Evolutionary conservation across 1,139 yeast species (phyloP).

Genomic region (Yamadazyma friedrichii): DNA sequence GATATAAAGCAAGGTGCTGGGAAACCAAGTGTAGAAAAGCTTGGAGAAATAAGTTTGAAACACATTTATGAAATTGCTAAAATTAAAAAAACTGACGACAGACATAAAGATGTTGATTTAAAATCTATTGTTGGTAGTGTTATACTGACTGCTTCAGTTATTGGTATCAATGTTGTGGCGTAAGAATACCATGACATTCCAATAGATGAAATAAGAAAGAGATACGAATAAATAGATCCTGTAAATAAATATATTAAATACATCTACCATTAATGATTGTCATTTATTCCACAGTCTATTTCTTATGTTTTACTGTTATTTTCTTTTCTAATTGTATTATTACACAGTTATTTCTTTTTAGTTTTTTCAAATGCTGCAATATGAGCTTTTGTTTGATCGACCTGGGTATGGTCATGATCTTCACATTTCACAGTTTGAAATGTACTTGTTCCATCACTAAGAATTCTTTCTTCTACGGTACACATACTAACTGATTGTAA

Average conservation of each 20-base stretch:
- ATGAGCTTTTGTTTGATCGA: conserved; percentile 92
- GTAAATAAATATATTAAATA: conserved; percentile 3
- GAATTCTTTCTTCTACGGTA: conserved; percentile 46
- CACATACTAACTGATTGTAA: conserved; percentile 64
- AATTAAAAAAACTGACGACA: conserved; percentile 82
- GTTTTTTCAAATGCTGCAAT: conserved; percentile 88
- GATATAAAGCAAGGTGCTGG: conserved; percentile 80
- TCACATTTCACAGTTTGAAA: conserved; percentile 39
- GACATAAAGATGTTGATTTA: conserved; percentile 69
- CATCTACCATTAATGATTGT: conserved; percentile 1
- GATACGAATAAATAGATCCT: conserved; percentile 1
- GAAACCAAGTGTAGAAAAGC: conserved; percentile 45
- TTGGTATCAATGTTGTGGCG: conserved; percentile 81
- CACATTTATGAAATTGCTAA: conserved; percentile 95
- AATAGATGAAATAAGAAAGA: conserved; percentile 4
- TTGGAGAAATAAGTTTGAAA: conserved; percentile 78
- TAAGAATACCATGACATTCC: conserved; percentile 21
- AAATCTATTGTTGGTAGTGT: conserved; percentile 80
- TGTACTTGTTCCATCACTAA: conserved; percentile 30
- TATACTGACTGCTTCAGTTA: conserved; percentile 80
- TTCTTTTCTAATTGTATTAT: not conserved
- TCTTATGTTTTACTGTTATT: not conserved
- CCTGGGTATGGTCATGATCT: conserved; percentile 81
- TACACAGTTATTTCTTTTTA: conserved; percentile 44
- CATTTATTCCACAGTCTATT: not conserved